Percentiles rank a stretch among this genome's conserved stretches.
These are phyloP conservation scores for Plenodomus tracheiphilus DNA, from an alignment of 2,329 filamentous ascomycete genomes.

Conservation along the genomic window DNA sequence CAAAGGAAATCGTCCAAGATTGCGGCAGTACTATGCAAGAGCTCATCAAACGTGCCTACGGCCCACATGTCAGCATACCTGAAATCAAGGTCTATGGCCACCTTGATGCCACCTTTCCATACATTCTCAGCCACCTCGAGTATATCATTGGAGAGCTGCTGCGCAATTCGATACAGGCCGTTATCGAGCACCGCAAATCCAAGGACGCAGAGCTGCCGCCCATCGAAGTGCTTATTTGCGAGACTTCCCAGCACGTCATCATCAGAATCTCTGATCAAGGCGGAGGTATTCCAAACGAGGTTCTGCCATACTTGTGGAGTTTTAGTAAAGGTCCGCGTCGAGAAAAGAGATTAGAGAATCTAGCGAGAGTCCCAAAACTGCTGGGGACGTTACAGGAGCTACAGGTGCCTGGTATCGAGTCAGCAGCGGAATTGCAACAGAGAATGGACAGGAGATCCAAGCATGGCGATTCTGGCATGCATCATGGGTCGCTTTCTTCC, in stretches of 20 bases:
- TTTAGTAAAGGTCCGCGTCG: slow-evolving; percentile 91
- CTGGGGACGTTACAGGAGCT: slow-evolving; percentile 92
- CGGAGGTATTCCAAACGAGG: slow-evolving; percentile 83
- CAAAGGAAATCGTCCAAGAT: slow-evolving; percentile 82
- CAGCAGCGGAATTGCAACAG: slow-evolving; percentile 16
- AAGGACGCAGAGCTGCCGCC: slow-evolving; percentile 65
- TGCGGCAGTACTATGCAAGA: slow-evolving; percentile 77
- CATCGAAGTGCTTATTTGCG: slow-evolving; percentile 92
- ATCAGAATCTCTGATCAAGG: slow-evolving; percentile 95
- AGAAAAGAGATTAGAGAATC: slow-evolving; percentile 76
- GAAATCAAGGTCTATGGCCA: slow-evolving; percentile 84
- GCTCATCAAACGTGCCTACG: slow-evolving; percentile 75
- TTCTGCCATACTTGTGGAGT: slow-evolving; percentile 90
- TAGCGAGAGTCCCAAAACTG: slow-evolving; percentile 85
- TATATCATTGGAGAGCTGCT: slow-evolving; percentile 96
- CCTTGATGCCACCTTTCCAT: slow-evolving; percentile 87
- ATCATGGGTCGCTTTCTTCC: slow-evolving; percentile 71
- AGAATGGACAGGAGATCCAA: slow-evolving; percentile 25
- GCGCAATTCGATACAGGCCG: slow-evolving; percentile 90
- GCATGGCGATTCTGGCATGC: slow-evolving; percentile 25
- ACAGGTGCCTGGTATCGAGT: slow-evolving; percentile 46
- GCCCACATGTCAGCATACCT: slow-evolving; percentile 70
- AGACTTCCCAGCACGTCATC: slow-evolving; percentile 92
- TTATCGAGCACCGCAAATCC: slow-evolving; percentile 71
- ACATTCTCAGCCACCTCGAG: slow-evolving; percentile 93